Base-by-base conservation (phyloP, 768 basidiomycete species). In the Termitomyces eurrhizus region DNA sequence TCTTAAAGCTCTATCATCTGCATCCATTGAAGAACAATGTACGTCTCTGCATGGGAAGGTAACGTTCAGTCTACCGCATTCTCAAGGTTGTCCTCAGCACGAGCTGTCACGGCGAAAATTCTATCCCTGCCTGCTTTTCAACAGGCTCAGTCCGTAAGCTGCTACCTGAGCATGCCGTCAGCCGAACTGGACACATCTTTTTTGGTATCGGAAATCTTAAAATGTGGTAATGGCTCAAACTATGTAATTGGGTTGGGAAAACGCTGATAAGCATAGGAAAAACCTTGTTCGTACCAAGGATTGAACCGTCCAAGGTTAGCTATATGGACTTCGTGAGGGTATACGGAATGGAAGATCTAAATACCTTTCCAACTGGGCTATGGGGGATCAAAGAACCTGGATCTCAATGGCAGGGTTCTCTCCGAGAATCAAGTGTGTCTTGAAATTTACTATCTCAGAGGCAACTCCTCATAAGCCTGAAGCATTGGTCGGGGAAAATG, bases 331-430 rank as follows among this genome's bases (percentile, higher is more conserved):
- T 91, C 52, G 73, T 92, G 44, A 80, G 80, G 59, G 72, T 92
- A 16, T 82, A 88, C 64, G 80, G 77, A 55, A 71, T 77, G 21
- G 76, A 82, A 2, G 91, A 93, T 71, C 75, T 90, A 7, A 69
- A 72, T 0, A 72, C 79, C 0, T 76, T 93, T 18, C 84, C 84
- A 0, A 72, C 67, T 42, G 89, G 89, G 1, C 66, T 79, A 35
- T 93, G 91, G 91, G 90, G 88, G 0, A 92, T 93, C 67, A 83
- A 80, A 63, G 89, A 93, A 65, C 90, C 90, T 0, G 74, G 72
- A 0, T 64, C 64, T 7, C 67, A 76, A 39, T 83, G 79, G 75
- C 65, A 75, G 56, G 81, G 75, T 14, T 58, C 67, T 18, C 71
- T 67, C n/a, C 79, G 90, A 50, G 69, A 70, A 58, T 82, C 75